A percentile compares a stretch with the other conserved stretches of the same genome.
Conservation (phyloP, 352 stramenopile species). For the Pythium myriotylum region DNA sequence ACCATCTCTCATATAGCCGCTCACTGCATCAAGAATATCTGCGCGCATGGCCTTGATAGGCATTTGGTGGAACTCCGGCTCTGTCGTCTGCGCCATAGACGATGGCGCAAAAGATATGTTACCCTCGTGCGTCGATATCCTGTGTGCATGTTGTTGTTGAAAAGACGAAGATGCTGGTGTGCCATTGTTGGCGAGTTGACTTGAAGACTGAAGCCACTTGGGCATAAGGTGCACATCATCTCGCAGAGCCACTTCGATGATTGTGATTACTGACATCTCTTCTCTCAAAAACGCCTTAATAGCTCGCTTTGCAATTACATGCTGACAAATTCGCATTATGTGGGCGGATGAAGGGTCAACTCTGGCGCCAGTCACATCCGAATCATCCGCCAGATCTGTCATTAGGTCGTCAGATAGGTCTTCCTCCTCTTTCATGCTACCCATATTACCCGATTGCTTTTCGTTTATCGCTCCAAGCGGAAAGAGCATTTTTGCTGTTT, state of each 20-base stretch:
- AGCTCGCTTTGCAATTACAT: constrained; percentile 72
- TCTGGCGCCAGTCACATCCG: constrained; percentile 20
- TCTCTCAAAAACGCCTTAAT: constrained; percentile 66
- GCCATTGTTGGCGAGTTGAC: constrained; percentile 4
- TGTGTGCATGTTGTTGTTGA: constrained; percentile 5
- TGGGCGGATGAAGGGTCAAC: constrained; percentile 60
- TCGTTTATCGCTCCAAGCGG: constrained; percentile 47
- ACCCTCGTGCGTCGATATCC: not conserved
- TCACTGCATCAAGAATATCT: constrained; percentile 48
- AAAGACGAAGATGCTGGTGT: not conserved
- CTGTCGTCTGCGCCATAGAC: not conserved
- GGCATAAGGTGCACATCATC: constrained; percentile 49
- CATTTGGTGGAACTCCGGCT: constrained; percentile 11
- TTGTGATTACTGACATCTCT: constrained; percentile 63
- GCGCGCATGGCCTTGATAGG: constrained; percentile 51
- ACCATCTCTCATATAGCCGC: constrained; percentile 51
- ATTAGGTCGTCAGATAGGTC: constrained; percentile 21
- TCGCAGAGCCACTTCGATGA: constrained; percentile 48
- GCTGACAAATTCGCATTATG: constrained; percentile 70
- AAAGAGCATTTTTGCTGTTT: constrained; percentile 29
- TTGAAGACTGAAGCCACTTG: constrained; percentile 12
- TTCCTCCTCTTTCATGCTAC: constrained; percentile 11
- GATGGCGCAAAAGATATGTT: not conserved
- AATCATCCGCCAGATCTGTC: constrained; percentile 6
- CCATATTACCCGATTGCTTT: constrained; percentile 13